Evolutionary conservation across 148 eudicot genomes (phyloP).

Genomic region (Spergularia marina): DNA sequence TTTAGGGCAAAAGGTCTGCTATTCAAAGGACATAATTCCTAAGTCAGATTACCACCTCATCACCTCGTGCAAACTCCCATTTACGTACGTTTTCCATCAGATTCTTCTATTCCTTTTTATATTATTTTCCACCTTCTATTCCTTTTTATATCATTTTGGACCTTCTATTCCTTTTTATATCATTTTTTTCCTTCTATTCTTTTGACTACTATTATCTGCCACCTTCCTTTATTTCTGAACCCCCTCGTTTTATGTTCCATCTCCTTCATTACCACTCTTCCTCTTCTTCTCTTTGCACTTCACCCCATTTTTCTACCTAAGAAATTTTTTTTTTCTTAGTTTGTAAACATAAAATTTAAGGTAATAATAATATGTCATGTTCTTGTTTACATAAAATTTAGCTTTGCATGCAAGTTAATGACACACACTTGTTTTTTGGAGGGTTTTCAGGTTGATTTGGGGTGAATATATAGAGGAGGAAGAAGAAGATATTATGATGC

Average conservation of each 20-base stretch:
- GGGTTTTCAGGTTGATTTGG: constrained; percentile 15
- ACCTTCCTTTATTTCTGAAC: constrained; percentile 41
- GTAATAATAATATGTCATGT: background rate
- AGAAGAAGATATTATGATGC: constrained; percentile 32
- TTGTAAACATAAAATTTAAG: background rate
- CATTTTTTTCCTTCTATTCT: constrained; percentile 34
- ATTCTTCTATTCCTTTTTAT: constrained; percentile 1
- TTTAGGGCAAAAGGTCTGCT: constrained; percentile 26
- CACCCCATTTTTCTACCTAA: background rate
- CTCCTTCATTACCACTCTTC: constrained; percentile 16
- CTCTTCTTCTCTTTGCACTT: constrained; percentile 10
- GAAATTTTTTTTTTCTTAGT: background rate
- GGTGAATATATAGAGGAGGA: background rate
- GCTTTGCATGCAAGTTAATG: constrained; percentile 15
- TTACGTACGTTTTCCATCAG: constrained; percentile 27
- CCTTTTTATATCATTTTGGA: constrained; percentile 13
- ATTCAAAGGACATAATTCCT: constrained; percentile 37
- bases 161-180: constrained; percentile 36
- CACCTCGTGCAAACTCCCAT: constrained; percentile 14
- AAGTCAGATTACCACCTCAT: constrained; percentile 28
- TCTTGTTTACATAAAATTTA: background rate
- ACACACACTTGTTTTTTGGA: background rate
- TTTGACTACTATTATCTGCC: constrained; percentile 31
- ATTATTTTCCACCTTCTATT: constrained; percentile 22
- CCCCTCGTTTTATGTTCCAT: constrained; percentile 31